phyloP scores from a whole-genome alignment of 805 yeast species.

The Wickerhamomyces alni region DNA sequence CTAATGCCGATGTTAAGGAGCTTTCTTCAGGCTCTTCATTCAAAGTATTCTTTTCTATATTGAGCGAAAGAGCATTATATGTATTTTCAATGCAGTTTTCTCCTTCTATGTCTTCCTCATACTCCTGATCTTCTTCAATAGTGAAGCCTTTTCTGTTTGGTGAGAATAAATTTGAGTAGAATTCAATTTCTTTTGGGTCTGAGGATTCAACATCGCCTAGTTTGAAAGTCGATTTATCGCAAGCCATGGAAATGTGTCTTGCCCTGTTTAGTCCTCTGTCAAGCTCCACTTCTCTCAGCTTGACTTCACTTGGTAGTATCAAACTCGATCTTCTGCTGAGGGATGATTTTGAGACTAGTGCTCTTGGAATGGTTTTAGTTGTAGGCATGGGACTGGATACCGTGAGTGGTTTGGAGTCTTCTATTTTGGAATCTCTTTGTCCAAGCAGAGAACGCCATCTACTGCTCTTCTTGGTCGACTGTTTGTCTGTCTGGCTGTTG shows the following conservation, averaged over 20 bases:
- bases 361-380: neutral
- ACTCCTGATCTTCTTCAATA: slow-evolving; percentile 1
- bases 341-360: neutral
- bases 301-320: neutral
- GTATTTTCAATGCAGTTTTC: too few relatives aligned
- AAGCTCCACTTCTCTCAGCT: neutral
- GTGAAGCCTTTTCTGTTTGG: neutral
- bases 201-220: slow-evolving; percentile 5
- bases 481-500: neutral
- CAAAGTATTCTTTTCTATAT: neutral
- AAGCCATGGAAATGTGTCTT: slow-evolving; percentile 8
- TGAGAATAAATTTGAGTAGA: slow-evolving; percentile 10
- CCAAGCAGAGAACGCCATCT: neutral
- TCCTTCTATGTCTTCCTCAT: slow-evolving; percentile 1
- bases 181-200: slow-evolving; percentile 20
- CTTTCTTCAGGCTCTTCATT: neutral
- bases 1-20: slow-evolving; percentile 12
- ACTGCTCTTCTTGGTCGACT: neutral
- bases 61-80: too few relatives aligned
- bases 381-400: neutral
- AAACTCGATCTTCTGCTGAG: slow-evolving; percentile 4
- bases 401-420: too few relatives aligned
- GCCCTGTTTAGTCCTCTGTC: too few relatives aligned
- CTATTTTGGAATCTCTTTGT: slow-evolving; percentile 3
- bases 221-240: neutral